Base-by-base conservation (phyloP, 495 filamentous ascomycete genomes). In the Neohortaea acidophila region DNA sequence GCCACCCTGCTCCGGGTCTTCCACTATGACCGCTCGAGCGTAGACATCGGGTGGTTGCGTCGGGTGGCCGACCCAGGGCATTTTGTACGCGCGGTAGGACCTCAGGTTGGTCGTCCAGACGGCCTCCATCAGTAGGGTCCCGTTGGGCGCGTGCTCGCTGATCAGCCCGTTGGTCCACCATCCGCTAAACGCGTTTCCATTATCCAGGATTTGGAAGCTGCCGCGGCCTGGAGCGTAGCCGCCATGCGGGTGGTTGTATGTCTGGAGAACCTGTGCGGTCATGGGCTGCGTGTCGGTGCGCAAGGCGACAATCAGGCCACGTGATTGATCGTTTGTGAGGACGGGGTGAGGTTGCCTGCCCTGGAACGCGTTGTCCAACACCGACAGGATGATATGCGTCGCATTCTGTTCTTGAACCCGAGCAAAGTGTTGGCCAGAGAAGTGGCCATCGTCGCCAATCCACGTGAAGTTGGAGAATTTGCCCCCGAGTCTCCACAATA, bases 401-500 rank as follows among this genome's bases (percentile, higher is more conserved):
- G 9, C 12, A 15, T 37, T 37, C 21, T 14, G n/a, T 4, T 7
- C 9, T n/a, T 11, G 19, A 17, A 24, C 20, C 8, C 22, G 19
- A 22, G 17, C 9, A 22, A 24, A 6, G 14, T 37, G 35, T 19
- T 37, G 35, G n/a, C 35, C 21, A 9, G 20, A 13, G 35, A 37
- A 37, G 23, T 24, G 20, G 17, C 25, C 19, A 15, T 10, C 3
- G 25, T 29, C 35, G 8, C 14, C 15, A n/a, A 24, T 22, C n/a
- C 23, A n/a, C 21, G 14, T 13, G 34, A 33, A 20, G 29, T 34
- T 33, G 34, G 13, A 20, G 17, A 8, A 18, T 12, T 22, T 13
- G 9, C 42, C 42, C 11, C 36, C 41, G 11, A 49, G 36, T 3
- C 33, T 24, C 46, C 46, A 49, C 11, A 49, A 33, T n/a, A 41